Percentiles rank a stretch among this genome's conserved stretches.
Evolutionary conservation across 352 stramenopile genomes (phyloP).

Genomic region (Nothophytophthora sp.): DNA sequence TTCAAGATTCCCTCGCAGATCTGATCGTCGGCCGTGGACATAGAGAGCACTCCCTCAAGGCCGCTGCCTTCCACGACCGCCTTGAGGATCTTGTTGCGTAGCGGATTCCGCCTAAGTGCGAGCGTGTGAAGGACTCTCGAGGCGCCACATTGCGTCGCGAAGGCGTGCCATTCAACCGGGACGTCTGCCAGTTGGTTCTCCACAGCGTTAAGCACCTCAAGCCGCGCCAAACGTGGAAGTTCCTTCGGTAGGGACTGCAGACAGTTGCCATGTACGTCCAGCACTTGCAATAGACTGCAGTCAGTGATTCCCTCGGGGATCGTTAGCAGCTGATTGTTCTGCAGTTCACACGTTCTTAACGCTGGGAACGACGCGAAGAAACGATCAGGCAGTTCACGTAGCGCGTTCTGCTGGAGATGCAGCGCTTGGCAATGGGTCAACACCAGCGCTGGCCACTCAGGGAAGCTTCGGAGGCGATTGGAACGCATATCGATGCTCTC

Average conservation of each 20-base stretch:
- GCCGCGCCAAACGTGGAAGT: slow-evolving; percentile 25
- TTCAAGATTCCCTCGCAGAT: slow-evolving; percentile 47
- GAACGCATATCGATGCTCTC: slow-evolving; percentile 22
- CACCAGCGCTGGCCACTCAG: slow-evolving; percentile 15
- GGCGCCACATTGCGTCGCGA: slow-evolving; percentile 27
- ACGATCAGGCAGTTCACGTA: slow-evolving; percentile 38
- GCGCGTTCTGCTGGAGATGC: slow-evolving; percentile 45
- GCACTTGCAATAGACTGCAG: slow-evolving; percentile 33
- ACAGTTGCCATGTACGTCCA: slow-evolving; percentile 57
- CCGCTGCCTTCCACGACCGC: slow-evolving; percentile 28
- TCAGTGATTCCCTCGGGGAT: slow-evolving; percentile 35
- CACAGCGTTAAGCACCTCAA: slow-evolving; percentile 42
- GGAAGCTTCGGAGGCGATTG: slow-evolving; percentile 32
- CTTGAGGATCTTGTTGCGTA: slow-evolving; percentile 28
- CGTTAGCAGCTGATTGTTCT: slow-evolving; percentile 37
- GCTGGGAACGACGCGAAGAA: slow-evolving; percentile 46
- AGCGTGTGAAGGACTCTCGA: slow-evolving; percentile 41
- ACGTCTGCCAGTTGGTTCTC: slow-evolving; percentile 50
- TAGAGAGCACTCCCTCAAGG: slow-evolving; percentile 8
- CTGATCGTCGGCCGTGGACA: slow-evolving; percentile 14
- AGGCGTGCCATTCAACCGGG: slow-evolving; percentile 51
- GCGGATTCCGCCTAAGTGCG: slow-evolving; percentile 47
- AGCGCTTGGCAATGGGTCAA: slow-evolving; percentile 41
- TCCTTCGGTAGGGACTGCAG: slow-evolving; percentile 30
- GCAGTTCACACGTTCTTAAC: slow-evolving; percentile 38